phyloP scores from a whole-genome alignment of 2,329 filamentous ascomycete genomes.

The Macrophomina phaseolina region DNA sequence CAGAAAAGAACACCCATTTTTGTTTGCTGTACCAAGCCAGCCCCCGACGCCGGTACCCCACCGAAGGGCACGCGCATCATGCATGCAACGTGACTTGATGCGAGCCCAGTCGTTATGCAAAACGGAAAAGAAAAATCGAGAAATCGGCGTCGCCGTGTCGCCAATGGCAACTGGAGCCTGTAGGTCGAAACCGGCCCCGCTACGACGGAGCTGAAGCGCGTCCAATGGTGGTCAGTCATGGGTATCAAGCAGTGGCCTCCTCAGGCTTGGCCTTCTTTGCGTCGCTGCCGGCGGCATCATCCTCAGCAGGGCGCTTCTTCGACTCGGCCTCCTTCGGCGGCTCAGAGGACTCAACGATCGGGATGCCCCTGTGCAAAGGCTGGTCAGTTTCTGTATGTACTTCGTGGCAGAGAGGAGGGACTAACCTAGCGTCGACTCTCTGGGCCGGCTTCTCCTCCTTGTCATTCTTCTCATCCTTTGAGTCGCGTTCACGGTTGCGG shows the following conservation, averaged over 20 bases:
- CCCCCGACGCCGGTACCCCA: slow-evolving; percentile 15
- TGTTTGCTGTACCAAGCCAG: slow-evolving; percentile 16
- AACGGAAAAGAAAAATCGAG: not conserved
- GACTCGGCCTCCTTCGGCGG: slow-evolving; percentile 31
- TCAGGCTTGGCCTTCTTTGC: slow-evolving; percentile 55
- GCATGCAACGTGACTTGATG: slow-evolving; percentile 22
- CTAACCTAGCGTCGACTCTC: slow-evolving; percentile 23
- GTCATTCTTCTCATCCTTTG: slow-evolving; percentile 6
- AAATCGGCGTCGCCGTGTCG: not conserved
- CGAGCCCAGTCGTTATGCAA: slow-evolving; percentile 20
- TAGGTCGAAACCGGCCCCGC: not conserved
- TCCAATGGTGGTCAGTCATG: not conserved
- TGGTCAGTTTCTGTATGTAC: slow-evolving; percentile 7
- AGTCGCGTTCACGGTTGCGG: slow-evolving; percentile 27
- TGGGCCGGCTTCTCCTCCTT: slow-evolving; percentile 24
- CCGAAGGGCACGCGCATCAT: slow-evolving; percentile 19
- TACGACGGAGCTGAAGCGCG: not conserved
- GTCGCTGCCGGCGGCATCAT: slow-evolving; percentile 42
- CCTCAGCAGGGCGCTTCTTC: slow-evolving; percentile 55
- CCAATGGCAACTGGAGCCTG: too few species aligned
- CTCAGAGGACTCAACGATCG: slow-evolving; percentile 29
- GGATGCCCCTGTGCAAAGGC: slow-evolving; percentile 40
- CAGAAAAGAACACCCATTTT: slow-evolving; percentile 12
- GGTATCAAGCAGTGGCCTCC: slow-evolving; percentile 23
- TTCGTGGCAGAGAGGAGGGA: slow-evolving; percentile 32